Percentiles rank a stretch among this genome's conserved stretches.
phyloP scores from a whole-genome alignment of 352 stramenopile species.

The Globisporangium cystogenes region DNA sequence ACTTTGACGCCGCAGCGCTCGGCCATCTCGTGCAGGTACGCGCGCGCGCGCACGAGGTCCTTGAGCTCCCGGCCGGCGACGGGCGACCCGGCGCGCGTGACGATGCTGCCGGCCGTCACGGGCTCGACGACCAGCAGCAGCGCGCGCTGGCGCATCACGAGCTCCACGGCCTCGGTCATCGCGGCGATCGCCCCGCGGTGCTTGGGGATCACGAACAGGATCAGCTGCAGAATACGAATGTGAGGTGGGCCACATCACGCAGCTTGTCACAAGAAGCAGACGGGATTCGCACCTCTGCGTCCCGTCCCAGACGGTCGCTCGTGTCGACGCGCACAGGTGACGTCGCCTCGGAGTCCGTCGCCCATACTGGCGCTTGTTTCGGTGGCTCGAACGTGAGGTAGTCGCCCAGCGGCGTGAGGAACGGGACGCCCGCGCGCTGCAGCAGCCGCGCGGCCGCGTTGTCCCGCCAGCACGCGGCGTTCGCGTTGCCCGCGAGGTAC shows the following conservation, averaged over 20 bases:
- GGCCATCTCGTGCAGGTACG: constrained; percentile 82
- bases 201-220: constrained; percentile 78
- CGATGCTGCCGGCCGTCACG: constrained; percentile 47
- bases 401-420: constrained; percentile 73
- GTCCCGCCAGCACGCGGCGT: constrained; percentile 65
- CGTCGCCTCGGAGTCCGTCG: too few relatives aligned
- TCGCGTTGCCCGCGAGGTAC: constrained; percentile 71
- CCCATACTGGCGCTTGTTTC: too few relatives aligned
- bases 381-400: constrained; percentile 52
- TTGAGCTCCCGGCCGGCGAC: constrained; percentile 69
- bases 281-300: too few relatives aligned
- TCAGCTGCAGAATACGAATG: too few relatives aligned
- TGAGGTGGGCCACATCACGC: constrained; percentile 46
- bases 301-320: too few relatives aligned
- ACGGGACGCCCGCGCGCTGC: constrained; percentile 57
- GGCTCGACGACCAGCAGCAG: constrained; percentile 78
- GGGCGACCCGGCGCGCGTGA: constrained; percentile 35
- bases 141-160: constrained; percentile 58
- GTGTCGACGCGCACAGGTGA: background rate
- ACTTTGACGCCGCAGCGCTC: constrained; percentile 71
- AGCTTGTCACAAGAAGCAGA: too few relatives aligned
- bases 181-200: constrained; percentile 68
- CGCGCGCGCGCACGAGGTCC: constrained; percentile 67
- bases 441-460: constrained; percentile 64
- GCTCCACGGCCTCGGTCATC: constrained; percentile 78